phyloP scores from a whole-genome alignment of 331 rosid species.

The Ulmus americana region DNA sequence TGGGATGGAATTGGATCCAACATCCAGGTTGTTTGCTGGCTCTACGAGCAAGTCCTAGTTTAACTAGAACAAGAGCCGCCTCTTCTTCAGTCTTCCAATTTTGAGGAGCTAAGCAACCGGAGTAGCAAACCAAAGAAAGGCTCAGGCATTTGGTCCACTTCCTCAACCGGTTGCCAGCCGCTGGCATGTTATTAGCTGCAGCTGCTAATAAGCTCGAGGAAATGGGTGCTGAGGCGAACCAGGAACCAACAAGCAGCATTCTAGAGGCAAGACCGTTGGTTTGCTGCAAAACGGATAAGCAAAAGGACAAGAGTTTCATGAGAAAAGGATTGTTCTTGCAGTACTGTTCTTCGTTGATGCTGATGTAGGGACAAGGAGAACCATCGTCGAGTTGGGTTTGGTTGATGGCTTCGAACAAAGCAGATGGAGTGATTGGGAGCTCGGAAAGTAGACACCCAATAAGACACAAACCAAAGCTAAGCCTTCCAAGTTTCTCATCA shows the following conservation, averaged over 20 bases:
- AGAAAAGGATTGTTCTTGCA: constrained; percentile 66
- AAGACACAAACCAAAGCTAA: constrained; percentile 65
- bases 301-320: constrained; percentile 53
- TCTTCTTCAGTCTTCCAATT: constrained; percentile 71
- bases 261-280: constrained; percentile 50
- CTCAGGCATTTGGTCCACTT: constrained; percentile 49
- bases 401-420: constrained; percentile 62
- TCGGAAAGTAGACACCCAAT: constrained; percentile 69
- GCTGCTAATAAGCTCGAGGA: constrained; percentile 40
- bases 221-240: constrained; percentile 71
- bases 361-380: constrained; percentile 39
- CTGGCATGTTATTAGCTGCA: constrained; percentile 54
- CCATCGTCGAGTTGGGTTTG: constrained; percentile 42
- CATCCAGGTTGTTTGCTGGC: constrained; percentile 46
- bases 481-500: constrained; percentile 61
- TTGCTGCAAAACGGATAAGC: constrained; percentile 48
- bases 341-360: constrained; percentile 58
- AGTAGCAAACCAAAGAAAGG: constrained; percentile 32
- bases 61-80: constrained; percentile 54
- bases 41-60: constrained; percentile 55
- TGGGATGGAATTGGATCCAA: constrained; percentile 80
- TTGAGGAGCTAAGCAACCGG: constrained; percentile 47
- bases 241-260: constrained; percentile 68
- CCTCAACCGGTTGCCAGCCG: constrained; percentile 34
- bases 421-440: constrained; percentile 50